These are phyloP conservation scores for Phytophthora macrochlamydospora DNA, from an alignment of 352 stramenopile species.

Conservation along the genomic window DNA sequence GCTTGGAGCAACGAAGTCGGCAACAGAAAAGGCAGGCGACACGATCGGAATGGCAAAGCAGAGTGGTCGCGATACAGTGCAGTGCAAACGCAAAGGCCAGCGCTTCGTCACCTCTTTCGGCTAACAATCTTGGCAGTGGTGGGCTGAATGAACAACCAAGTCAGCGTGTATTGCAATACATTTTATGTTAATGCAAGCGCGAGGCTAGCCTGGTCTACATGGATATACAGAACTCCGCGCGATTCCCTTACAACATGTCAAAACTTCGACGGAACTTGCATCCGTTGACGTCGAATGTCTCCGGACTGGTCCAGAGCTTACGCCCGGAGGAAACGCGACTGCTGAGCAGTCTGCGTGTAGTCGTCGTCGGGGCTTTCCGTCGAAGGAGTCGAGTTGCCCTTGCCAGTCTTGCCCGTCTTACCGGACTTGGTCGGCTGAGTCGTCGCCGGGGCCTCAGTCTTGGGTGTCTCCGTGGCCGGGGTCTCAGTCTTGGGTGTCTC, in stretches of 20 bases:
- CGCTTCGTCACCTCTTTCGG: conserved; percentile 17
- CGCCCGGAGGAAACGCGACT: conserved; percentile 29
- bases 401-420: conserved; percentile 24
- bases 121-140: neutral
- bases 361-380: conserved; percentile 24
- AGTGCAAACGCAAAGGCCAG: conserved; percentile 20
- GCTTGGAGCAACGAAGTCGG: neutral
- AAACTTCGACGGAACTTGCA: conserved; percentile 36
- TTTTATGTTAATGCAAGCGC: conserved; percentile 21
- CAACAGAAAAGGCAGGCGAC: neutral
- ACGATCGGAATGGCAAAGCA: conserved; percentile 27
- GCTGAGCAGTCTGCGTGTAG: conserved; percentile 30
- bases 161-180: conserved; percentile 29
- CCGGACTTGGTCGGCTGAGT: conserved; percentile 16
- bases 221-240: conserved; percentile 30
- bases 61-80: conserved; percentile 27
- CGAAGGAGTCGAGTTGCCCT: conserved; percentile 10
- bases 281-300: conserved; percentile 33
- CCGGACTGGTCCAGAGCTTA: conserved; percentile 21
- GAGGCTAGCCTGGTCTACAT: conserved; percentile 21
- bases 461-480: conserved; percentile 4
- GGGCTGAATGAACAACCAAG: neutral
- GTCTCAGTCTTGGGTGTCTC: conserved; percentile 14
- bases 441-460: conserved; percentile 3
- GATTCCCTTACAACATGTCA: conserved; percentile 25